A percentile compares a stretch with the other conserved stretches of the same genome.
Conservation (phyloP, 2,329 filamentous ascomycete species). For the Rhinocladiella mackenziei region DNA sequence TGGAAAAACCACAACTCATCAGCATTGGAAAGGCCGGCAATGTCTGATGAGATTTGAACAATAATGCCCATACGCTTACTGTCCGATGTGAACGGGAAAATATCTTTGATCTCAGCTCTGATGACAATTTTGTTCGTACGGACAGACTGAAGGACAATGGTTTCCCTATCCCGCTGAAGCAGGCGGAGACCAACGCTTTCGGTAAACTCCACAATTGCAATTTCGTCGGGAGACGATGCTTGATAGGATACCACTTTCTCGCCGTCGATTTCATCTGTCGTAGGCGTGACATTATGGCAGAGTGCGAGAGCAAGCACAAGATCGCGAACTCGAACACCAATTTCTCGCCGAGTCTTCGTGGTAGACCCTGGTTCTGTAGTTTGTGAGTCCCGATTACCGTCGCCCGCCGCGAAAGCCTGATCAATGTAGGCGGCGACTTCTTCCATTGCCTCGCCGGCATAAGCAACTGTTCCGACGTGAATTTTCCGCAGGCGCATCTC, state of each 20-base stretch:
- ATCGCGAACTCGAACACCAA: slow-evolving; percentile 87
- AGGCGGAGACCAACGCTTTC: slow-evolving; percentile 85
- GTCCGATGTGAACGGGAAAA: slow-evolving; percentile 97
- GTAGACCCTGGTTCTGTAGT: slow-evolving; percentile 39
- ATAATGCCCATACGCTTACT: slow-evolving; percentile 98
- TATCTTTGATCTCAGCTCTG: slow-evolving; percentile 80
- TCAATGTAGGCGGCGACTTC: slow-evolving; percentile 83
- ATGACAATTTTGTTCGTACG: slow-evolving; percentile 71
- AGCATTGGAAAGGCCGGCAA: slow-evolving; percentile 42
- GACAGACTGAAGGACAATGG: slow-evolving; percentile 75
- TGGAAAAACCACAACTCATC: slow-evolving; percentile 98
- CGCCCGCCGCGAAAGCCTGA: slow-evolving; percentile 66
- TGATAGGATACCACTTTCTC: slow-evolving; percentile 79
- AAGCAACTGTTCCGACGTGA: slow-evolving; percentile 95
- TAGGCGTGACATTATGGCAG: slow-evolving; percentile 96
- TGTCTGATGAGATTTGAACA: slow-evolving; percentile 68
- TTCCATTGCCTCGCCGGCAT: slow-evolving; percentile 98
- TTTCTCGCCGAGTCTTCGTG: slow-evolving; percentile 85
- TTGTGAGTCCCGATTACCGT: slow-evolving; percentile 20
- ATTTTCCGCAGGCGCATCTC: slow-evolving; percentile 99
- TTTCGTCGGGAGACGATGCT: slow-evolving; percentile 95
- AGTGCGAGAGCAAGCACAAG: slow-evolving; percentile 86
- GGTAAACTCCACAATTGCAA: slow-evolving; percentile 94
- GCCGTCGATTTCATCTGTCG: slow-evolving; percentile 76
- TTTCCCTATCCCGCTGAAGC: slow-evolving; percentile 78